Conservation (phyloP, 1,284 basidiomycete genomes). For the Rhodotorula sp. region DNA sequence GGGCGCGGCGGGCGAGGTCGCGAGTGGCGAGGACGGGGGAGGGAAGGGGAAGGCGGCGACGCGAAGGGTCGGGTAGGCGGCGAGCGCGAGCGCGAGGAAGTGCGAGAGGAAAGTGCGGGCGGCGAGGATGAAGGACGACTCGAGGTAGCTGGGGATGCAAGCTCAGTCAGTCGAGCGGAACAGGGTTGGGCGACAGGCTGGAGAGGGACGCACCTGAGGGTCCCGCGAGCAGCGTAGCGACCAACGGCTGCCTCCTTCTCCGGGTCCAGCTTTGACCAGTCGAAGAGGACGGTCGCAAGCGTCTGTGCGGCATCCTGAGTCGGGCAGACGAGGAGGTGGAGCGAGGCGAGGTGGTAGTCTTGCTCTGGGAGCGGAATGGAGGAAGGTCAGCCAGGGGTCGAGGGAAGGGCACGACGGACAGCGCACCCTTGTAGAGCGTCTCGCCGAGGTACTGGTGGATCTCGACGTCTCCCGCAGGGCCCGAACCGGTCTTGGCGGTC, state of each 20-base stretch:
- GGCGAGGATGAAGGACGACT: constrained; percentile 80
- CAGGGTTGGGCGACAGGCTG: background rate
- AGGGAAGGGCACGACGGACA: background rate
- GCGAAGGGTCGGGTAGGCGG: constrained; percentile 54
- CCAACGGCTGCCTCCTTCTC: constrained; percentile 54
- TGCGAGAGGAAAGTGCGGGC: constrained; percentile 78
- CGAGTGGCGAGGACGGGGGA: constrained; percentile 28
- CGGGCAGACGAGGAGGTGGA: constrained; percentile 76
- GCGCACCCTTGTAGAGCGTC: constrained; percentile 77
- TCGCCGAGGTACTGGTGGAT: constrained; percentile 86
- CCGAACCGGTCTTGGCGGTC: constrained; percentile 72
- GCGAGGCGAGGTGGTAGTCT: constrained; percentile 69
- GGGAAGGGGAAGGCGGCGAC: constrained; percentile 54
- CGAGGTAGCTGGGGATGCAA: constrained; percentile 65
- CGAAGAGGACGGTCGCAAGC: constrained; percentile 78
- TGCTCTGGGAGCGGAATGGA: constrained; percentile 60
- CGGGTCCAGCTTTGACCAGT: constrained; percentile 63
- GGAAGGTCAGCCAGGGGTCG: background rate
- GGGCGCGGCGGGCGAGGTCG: constrained; percentile 40
- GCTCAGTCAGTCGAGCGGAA: background rate
- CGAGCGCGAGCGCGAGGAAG: constrained; percentile 65
- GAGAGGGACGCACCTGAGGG: constrained; percentile 67
- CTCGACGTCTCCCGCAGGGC: constrained; percentile 78
- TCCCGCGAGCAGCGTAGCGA: constrained; percentile 75
- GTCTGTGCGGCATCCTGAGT: constrained; percentile 80